phyloP scores from a whole-genome alignment of 2,329 filamentous ascomycete species.

The Cladosporium phlei region DNA sequence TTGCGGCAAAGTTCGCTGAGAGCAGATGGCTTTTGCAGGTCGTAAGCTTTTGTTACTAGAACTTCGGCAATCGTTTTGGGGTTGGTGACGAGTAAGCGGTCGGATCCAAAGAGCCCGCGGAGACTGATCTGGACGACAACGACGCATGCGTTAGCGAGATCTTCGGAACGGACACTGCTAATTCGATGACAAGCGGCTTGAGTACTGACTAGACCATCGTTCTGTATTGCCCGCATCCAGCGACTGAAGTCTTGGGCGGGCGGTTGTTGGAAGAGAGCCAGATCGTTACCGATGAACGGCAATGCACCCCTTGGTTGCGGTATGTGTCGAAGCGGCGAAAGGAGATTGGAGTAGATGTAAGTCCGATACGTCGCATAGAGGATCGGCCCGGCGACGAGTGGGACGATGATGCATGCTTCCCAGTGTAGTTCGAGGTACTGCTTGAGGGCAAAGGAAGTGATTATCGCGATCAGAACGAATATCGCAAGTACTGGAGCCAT shows the following conservation, averaged over 20 bases:
- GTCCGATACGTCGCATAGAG: background rate
- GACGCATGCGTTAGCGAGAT: conserved; percentile 15
- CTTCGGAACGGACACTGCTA: too few species aligned
- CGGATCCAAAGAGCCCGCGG: conserved; percentile 35
- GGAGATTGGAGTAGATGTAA: background rate
- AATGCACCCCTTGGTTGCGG: conserved; percentile 18
- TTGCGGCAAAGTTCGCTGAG: conserved; percentile 42
- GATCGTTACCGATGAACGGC: conserved; percentile 35
- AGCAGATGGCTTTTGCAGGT: conserved; percentile 48
- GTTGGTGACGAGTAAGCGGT: conserved; percentile 36
- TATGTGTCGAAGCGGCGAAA: background rate
- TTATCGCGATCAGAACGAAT: background rate
- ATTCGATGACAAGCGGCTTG: background rate
- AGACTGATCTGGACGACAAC: conserved; percentile 29
- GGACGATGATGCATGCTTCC: background rate
- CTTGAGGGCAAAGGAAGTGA: background rate
- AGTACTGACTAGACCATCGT: conserved; percentile 32
- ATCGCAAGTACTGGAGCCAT: background rate
- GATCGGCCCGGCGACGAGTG: background rate
- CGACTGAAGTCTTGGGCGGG: conserved; percentile 30
- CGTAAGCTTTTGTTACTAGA: conserved; percentile 49
- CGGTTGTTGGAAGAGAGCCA: conserved; percentile 33
- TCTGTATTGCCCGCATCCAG: conserved; percentile 36
- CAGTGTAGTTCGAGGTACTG: background rate
- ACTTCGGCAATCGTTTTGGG: conserved; percentile 46